Evolutionary conservation across 2,329 filamentous ascomycete genomes (phyloP), one percentile per base, ranked within the genome.

Genomic region (Pseudogymnoascus verrucosus): DNA sequence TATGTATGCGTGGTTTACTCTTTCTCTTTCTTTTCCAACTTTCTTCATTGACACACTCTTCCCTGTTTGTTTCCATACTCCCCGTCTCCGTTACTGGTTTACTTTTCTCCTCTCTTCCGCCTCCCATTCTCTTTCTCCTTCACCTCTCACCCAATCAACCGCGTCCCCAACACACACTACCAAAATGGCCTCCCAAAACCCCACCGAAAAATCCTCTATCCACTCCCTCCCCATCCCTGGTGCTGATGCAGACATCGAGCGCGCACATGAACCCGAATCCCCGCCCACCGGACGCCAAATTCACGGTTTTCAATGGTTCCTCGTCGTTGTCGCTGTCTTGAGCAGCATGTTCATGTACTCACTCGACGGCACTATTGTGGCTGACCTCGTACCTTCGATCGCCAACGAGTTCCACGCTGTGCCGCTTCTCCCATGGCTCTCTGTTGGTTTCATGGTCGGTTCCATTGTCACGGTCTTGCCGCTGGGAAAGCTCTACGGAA

Each of bases 391-490:
- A 64, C 64, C 65, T 2, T 23, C 69, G 6, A 63, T 72, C 10
- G 44, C 69, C 42, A 63, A 69, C 19, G 51, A 37, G 12, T 70
- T 73, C n/a, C 68, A 65, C 2, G 59, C 69, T 16, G 64, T 71
- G 37, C 64, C 67, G 12, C 65, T 69, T 14, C 66, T 72, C 2
- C 42, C 64, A 11, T 71, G 69, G 70, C 26, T 72, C 23, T 67
- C 69, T 0, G 65, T 63, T 62, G 62, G 63, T 62, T 67, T 65
- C 61, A 64, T 67, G 11, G 63, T 72, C 65, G 16, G 78, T 78
- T 19, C 84, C 74, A 69, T 82, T 79, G 23, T 78, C 76, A 61
- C 83, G 79, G 16, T 80, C 78, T 87, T 62, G 28, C 87, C 88
- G 6, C 26, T 54, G 51, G 44, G 12, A 40, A 84, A 84, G 74